Conservation (phyloP, 768 basidiomycete species). For the Cystofilobasidium bisporidii region DNA sequence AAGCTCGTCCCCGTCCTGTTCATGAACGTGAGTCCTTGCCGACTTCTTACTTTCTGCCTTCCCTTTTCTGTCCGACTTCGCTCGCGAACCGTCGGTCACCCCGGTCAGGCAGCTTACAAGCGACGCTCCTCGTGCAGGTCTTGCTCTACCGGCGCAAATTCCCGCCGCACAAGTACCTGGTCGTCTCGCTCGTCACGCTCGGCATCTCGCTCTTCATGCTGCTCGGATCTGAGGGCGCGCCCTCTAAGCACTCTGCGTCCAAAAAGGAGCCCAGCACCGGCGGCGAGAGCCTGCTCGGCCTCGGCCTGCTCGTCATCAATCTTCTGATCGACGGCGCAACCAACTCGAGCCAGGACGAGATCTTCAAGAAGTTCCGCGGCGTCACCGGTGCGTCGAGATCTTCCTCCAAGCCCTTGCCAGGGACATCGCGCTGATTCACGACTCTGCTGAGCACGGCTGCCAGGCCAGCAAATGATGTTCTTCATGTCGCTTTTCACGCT, state of each 20-base stretch:
- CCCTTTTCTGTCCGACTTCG: background rate
- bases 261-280: background rate
- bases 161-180: slow-evolving; percentile 87
- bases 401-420: background rate
- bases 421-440: background rate
- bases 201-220: slow-evolving; percentile 94
- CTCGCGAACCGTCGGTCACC: no score
- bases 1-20: slow-evolving; percentile 91
- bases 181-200: slow-evolving; percentile 80
- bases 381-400: slow-evolving; percentile 15
- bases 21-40: slow-evolving; percentile 57
- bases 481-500: slow-evolving; percentile 87
- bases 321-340: slow-evolving; percentile 82
- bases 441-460: slow-evolving; percentile 47
- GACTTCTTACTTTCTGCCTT: background rate
- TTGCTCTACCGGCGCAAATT: slow-evolving; percentile 86
- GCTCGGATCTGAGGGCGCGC: slow-evolving; percentile 41
- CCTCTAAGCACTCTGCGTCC: slow-evolving; percentile 23
- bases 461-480: slow-evolving; percentile 99
- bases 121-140: slow-evolving; percentile 38
- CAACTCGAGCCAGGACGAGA: slow-evolving; percentile 94
- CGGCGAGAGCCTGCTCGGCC: slow-evolving; percentile 49
- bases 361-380: slow-evolving; percentile 48
- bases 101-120: slow-evolving; percentile 9
- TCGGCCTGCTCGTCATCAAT: slow-evolving; percentile 70